Percentiles rank a stretch among this genome's conserved stretches.
Evolutionary conservation across 176 grass and related monocot species (phyloP).

Genomic region (Carex parvula): DNA sequence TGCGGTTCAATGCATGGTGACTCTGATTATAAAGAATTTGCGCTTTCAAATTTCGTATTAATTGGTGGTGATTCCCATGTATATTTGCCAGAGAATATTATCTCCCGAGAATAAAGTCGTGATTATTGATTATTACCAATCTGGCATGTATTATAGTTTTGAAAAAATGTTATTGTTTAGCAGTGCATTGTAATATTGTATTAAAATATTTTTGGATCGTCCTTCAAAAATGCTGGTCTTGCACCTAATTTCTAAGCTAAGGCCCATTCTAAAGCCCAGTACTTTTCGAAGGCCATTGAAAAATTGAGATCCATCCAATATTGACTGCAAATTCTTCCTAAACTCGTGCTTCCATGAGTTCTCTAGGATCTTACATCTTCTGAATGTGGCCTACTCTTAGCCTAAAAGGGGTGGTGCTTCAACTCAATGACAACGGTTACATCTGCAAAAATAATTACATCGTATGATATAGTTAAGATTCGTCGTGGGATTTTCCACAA

Average conservation of each 20-base stretch:
- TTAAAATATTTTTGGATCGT: neutral
- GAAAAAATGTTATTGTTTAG: neutral
- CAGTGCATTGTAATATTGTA: neutral
- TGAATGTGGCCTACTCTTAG: too few species aligned
- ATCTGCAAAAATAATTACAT: too few species aligned
- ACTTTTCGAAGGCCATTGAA: neutral
- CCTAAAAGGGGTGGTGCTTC: too few species aligned
- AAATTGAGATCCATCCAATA: neutral
- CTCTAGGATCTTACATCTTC: too few species aligned
- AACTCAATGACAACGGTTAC: too few species aligned
- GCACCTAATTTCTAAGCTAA: neutral
- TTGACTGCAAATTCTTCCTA: too few species aligned
- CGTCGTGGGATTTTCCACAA: too few species aligned
- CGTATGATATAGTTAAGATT: too few species aligned
- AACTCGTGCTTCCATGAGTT: too few species aligned
- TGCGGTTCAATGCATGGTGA: constrained; percentile 13
- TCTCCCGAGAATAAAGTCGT: neutral
- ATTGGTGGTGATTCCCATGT: constrained; percentile 13
- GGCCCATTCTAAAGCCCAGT: neutral
- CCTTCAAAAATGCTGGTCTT: neutral
- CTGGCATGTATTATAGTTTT: neutral
- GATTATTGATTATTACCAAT: neutral
- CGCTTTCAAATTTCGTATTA: constrained; percentile 4
- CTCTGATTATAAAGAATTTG: constrained; percentile 9
- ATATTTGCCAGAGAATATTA: neutral